Conservation (phyloP, 441 rosid genomes). For the Populus trichocarpa region DNA sequence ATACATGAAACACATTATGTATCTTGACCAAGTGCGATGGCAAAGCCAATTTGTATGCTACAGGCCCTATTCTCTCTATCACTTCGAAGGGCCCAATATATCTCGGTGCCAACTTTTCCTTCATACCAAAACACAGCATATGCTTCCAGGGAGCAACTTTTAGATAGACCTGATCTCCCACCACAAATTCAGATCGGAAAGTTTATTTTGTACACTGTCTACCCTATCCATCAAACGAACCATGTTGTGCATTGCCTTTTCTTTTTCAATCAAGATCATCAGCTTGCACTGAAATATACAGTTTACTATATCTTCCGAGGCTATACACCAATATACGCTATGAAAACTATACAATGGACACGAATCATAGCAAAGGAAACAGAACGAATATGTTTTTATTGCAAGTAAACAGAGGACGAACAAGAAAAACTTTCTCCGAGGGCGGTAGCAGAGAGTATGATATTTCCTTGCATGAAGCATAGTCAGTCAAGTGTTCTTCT, state of each 20-base stretch:
- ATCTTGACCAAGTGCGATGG: too few species aligned
- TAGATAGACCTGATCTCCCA: too few species aligned
- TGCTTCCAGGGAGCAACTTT: too few species aligned
- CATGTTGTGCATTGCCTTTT: neutral
- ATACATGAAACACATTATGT: too few species aligned
- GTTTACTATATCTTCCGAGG: neutral
- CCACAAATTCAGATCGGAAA: neutral
- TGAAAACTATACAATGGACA: neutral
- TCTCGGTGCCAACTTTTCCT: too few species aligned
- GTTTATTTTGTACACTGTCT: neutral
- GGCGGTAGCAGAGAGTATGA: neutral
- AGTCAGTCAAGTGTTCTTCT: conserved; percentile 70
- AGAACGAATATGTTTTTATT: too few species aligned
- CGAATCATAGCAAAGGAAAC: neutral
- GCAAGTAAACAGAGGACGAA: neutral
- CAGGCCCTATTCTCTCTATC: too few species aligned
- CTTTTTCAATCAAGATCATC: neutral
- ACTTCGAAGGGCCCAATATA: too few species aligned
- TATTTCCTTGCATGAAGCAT: neutral
- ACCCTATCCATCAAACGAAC: neutral
- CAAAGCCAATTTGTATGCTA: too few species aligned
- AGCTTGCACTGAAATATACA: conserved; percentile 6
- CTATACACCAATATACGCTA: conserved; percentile 14
- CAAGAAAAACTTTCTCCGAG: neutral
- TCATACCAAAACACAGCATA: too few species aligned